Percentiles rank a stretch among this genome's conserved stretches.
phyloP scores from a whole-genome alignment of 2,329 filamentous ascomycete species.

The Fusarium nematophilum region DNA sequence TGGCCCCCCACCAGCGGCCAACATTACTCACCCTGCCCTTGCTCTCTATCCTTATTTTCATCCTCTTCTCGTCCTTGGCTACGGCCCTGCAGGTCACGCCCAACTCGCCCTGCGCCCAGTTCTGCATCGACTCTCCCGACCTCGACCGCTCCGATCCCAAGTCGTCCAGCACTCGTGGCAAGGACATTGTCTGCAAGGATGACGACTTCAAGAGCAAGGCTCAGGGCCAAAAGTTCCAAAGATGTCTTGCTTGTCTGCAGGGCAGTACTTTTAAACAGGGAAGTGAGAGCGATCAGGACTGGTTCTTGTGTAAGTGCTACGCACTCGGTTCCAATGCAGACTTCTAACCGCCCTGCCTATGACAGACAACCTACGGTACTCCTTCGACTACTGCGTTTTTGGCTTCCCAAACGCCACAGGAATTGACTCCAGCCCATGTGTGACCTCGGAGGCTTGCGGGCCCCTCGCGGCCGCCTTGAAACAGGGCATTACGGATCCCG shows the following conservation, averaged over 20 bases:
- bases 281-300: slow-evolving; percentile 63
- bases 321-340: not conserved
- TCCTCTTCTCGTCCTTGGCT: slow-evolving; percentile 30
- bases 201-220: slow-evolving; percentile 52
- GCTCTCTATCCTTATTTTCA: slow-evolving; percentile 8
- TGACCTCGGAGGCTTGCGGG: slow-evolving; percentile 63
- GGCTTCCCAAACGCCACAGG: slow-evolving; percentile 61
- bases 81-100: slow-evolving; percentile 63
- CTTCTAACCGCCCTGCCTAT: not conserved
- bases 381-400: slow-evolving; percentile 64
- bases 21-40: slow-evolving; percentile 9
- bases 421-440: slow-evolving; percentile 60
- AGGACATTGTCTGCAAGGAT: slow-evolving; percentile 62
- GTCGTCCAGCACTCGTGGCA: slow-evolving; percentile 56
- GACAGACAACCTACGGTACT: slow-evolving; percentile 65
- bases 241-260: slow-evolving; percentile 65
- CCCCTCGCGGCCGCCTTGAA: slow-evolving; percentile 55
- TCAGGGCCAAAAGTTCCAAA: slow-evolving; percentile 59
- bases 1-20: not conserved
- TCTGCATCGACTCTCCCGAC: slow-evolving; percentile 58
- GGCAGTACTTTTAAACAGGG: slow-evolving; percentile 60
- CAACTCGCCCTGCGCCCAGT: slow-evolving; percentile 64
- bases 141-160: slow-evolving; percentile 58
- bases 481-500: slow-evolving; percentile 51
- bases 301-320: slow-evolving; percentile 69